Evolutionary conservation across 2,329 filamentous ascomycete species (phyloP).

Genomic region (Beauveria sp.): DNA sequence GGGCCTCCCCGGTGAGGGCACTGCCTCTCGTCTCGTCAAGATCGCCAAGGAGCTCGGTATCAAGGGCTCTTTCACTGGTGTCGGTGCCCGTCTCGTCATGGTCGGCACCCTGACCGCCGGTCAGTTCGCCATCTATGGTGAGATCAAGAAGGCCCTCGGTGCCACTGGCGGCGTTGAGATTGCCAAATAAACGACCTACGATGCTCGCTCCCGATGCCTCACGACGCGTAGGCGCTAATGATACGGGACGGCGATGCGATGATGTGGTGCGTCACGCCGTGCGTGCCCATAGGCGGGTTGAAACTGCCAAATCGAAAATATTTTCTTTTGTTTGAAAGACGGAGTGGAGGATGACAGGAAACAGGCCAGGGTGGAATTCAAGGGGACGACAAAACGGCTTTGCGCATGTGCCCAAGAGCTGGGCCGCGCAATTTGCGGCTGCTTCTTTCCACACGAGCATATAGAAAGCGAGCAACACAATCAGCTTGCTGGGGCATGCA

Average conservation of each 20-base stretch:
- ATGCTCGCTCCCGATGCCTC: neutral
- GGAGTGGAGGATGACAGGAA: slow-evolving; percentile 3
- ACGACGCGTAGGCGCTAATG: neutral
- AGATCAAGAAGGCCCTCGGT: slow-evolving; percentile 60
- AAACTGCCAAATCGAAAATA: slow-evolving; percentile 7
- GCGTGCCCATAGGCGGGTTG: neutral
- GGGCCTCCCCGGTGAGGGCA: slow-evolving; percentile 79
- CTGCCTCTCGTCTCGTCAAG: slow-evolving; percentile 73
- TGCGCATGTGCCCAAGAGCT: slow-evolving; percentile 9
- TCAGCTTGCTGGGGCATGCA: slow-evolving; percentile 2
- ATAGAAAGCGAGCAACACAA: neutral
- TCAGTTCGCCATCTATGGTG: slow-evolving; percentile 86
- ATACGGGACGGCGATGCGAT: neutral
- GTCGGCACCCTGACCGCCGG: slow-evolving; percentile 68
- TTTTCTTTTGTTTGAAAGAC: slow-evolving; percentile 12
- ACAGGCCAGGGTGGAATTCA: slow-evolving; percentile 8
- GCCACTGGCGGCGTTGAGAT: slow-evolving; percentile 74
- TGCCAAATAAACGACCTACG: slow-evolving; percentile 30
- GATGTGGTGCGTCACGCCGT: neutral
- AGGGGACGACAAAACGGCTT: neutral
- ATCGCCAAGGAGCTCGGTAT: slow-evolving; percentile 80
- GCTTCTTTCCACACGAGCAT: slow-evolving; percentile 3
- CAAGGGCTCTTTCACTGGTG: slow-evolving; percentile 70
- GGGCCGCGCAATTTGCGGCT: neutral
- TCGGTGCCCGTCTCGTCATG: slow-evolving; percentile 61